Evolutionary conservation across 371 early-diverging fungal genomes (phyloP), one percentile per base, ranked within the genome.

Genomic region (Dinochytrium kinnereticum): DNA sequence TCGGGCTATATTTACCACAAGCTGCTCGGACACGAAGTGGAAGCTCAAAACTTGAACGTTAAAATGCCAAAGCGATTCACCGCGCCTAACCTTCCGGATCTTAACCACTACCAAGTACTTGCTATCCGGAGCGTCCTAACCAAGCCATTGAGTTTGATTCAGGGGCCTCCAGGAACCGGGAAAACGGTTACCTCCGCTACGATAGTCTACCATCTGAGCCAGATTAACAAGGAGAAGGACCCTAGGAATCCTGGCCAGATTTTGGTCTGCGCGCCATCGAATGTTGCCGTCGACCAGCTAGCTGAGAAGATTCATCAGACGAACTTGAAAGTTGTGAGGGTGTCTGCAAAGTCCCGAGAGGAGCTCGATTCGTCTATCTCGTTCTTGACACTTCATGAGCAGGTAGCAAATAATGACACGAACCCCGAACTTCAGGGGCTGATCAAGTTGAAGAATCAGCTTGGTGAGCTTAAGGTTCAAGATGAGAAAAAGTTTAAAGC

Each of bases 241-340:
- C 61, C 61, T 3, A 33, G 7, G 3, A 61, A 61, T 24, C 86
- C 89, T 51, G 97, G 96, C 10, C 97, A 95, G 84, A 92, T 99
- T 7, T 84, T 99, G 51, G 98, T 99, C 0, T 96, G 96, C 77
- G 99, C 99, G 0, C 99, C 99, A n/a, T 93, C 93, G 78, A 99
- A 99, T 80, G 98, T 98, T 0, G 99, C 99, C 38, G 99, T 99
- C 0, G 99, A 99, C 84, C 98, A 99, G 82, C 82, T 99, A 49
- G 93, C 98, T 0, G 94, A 95, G 74, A 97, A 97, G 81, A 95
- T 99, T 71, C 95, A 98, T 81, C 90, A 89, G 40, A 97, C 98
- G 0, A 96, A 98, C 0, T 85, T 99, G 26, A 95, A 95, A 72
- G 97, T 98, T 5, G 96, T 99, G 24, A 92, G 99, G 34, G 89